Evolutionary conservation across 1,284 basidiomycete species (phyloP).

Genomic region (Erythrobasidium hasegawianum): DNA sequence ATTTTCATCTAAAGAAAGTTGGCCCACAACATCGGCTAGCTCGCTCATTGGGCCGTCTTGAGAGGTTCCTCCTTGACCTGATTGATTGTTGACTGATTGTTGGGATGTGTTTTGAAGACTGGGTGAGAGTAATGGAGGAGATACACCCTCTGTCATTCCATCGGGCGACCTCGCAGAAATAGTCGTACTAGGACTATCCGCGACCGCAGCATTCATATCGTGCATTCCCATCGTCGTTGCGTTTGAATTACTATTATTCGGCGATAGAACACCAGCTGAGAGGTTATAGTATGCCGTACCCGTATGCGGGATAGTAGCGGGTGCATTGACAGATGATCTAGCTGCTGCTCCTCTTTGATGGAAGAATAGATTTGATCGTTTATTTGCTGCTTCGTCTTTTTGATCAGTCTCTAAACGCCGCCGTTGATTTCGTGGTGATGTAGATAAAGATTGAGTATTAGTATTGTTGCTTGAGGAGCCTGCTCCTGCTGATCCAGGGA

Average conservation of each 20-base stretch:
- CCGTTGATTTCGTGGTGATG: not conserved
- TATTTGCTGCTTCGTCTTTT: not conserved
- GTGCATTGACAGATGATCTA: conserved; percentile 8
- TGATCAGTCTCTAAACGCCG: not conserved
- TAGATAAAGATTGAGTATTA: not conserved
- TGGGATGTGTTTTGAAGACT: not conserved
- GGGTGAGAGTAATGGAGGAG: not conserved
- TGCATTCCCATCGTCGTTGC: too few species aligned
- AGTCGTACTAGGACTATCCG: not conserved
- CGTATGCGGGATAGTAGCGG: conserved; percentile 41
- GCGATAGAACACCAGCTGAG: not conserved
- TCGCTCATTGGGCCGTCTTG: conserved; percentile 46
- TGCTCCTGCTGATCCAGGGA: too few species aligned
- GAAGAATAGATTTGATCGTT: not conserved
- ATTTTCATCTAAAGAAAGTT: conserved; percentile 77
- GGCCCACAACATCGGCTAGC: conserved; percentile 68
- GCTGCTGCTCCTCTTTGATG: not conserved
- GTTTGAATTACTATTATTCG: not conserved
- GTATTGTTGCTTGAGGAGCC: too few species aligned
- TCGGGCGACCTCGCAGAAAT: not conserved
- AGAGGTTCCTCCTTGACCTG: not conserved
- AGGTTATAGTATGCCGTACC: conserved; percentile 39
- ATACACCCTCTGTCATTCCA: not conserved
- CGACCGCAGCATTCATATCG: too few species aligned
- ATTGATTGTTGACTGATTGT: conserved; percentile 20